Evolutionary conservation across 2,329 filamentous ascomycete species (phyloP), one percentile per base, ranked within the genome.

Genomic region (Trichoderma arundinaceum): DNA sequence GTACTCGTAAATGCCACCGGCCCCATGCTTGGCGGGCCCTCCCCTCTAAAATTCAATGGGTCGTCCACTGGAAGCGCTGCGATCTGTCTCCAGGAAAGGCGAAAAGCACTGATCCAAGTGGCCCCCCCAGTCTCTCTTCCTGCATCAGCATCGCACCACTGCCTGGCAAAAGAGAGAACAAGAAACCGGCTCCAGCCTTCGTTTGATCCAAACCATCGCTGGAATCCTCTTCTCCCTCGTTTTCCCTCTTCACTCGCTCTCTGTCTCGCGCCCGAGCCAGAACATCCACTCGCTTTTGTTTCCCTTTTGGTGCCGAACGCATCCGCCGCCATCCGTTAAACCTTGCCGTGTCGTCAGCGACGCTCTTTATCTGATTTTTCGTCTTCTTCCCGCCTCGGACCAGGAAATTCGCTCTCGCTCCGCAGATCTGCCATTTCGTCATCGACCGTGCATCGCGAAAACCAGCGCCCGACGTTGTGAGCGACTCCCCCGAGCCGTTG

Each of bases 351-450:
- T 53, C 46, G 43, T 60, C 56, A 52, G 54, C 63, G 22, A 61
- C 57, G 38, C 32, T 59, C 52, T 35, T 17, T 41, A 22, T 38
- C 9, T 35, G 17, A 28, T 17, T n/a, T 52, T 41, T 22, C 17
- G 44, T 35, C 43, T n/a, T 17, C 43, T 39, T 12, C 4, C 43
- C 56, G 46, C 19, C 54, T 38, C 39, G 7, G 22, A 46, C 32
- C 13, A 33, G 38, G 39, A 7, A 52, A 62, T 43, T 62, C 48
- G 43, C 48, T n/a, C 39, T 63, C 58, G 46, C 49, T 63, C 51
- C 60, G 39, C 60, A 54, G 49, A 63, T 63, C 60, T 54, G 32
- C 49, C 49, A 63, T 63, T 53, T 63, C 60, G 60, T 63, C 60
- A 63, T 63, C 49, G 49, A 44, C 17, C 49, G 49, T 54, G 60